Percentiles rank a stretch among this genome's conserved stretches.
These are phyloP conservation scores for Tremella mesenterica DNA, from an alignment of 768 basidiomycete species.

Conservation along the genomic window DNA sequence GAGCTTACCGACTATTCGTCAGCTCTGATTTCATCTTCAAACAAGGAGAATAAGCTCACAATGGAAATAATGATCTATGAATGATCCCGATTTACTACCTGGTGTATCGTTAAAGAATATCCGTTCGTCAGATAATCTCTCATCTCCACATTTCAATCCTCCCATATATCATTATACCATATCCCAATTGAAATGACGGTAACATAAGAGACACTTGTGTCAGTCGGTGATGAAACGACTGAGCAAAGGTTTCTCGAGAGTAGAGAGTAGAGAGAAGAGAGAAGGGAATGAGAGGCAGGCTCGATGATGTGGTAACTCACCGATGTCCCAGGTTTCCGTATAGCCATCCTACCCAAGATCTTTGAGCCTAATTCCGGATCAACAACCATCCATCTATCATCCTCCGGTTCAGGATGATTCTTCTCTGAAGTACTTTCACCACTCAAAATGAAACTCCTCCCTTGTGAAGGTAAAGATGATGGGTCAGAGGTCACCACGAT, in stretches of 20 bases:
- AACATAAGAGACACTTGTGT: too few species aligned
- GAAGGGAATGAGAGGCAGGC: too few species aligned
- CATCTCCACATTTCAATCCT: neutral
- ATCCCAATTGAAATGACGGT: neutral
- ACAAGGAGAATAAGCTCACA: constrained; percentile 14
- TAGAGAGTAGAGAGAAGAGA: too few species aligned
- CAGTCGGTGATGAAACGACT: too few species aligned
- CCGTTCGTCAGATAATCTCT: constrained; percentile 1
- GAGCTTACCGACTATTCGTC: constrained; percentile 4
- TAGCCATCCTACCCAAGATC: constrained; percentile 19
- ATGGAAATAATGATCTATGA: constrained; percentile 33
- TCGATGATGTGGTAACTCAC: too few species aligned
- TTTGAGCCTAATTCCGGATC: constrained; percentile 1
- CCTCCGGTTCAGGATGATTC: neutral
- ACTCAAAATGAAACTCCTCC: neutral
- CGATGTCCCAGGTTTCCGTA: constrained; percentile 19
- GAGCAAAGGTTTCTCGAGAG: too few species aligned
- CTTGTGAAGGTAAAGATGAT: neutral
- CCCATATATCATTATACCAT: neutral
- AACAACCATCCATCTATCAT: neutral
- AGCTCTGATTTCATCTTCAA: neutral
- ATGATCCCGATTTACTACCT: constrained; percentile 10
- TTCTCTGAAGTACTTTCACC: neutral
- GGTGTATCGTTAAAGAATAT: constrained; percentile 33
- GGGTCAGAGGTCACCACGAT: neutral